These are phyloP conservation scores for Candida alai DNA, from an alignment of 805 yeast genomes.

Conservation along the genomic window DNA sequence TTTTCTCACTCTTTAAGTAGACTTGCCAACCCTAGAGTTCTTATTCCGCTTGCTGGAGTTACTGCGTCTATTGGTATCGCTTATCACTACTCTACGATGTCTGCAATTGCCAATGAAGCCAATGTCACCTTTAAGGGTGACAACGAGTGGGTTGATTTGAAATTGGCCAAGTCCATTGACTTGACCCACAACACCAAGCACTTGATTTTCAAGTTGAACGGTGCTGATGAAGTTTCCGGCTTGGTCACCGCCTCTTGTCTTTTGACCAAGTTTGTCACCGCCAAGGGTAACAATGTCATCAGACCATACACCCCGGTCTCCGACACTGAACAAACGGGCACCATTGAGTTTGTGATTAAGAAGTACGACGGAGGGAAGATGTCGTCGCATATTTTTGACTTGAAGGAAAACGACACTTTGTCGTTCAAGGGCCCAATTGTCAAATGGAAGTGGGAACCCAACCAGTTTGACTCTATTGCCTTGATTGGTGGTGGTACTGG, in stretches of 20 bases:
- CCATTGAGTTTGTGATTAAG: conserved; percentile 78
- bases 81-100: conserved; percentile 19
- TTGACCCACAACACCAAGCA: conserved; percentile 63
- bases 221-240: conserved; percentile 67
- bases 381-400: conserved; percentile 64
- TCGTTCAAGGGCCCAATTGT: conserved; percentile 91
- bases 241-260: conserved; percentile 75
- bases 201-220: conserved; percentile 66
- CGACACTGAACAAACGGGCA: conserved; percentile 65
- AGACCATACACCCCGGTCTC: conserved; percentile 89
- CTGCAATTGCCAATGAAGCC: conserved; percentile 31
- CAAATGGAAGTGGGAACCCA: conserved; percentile 89
- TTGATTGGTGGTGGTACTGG: conserved; percentile 97
- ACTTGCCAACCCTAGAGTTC: conserved; percentile 22
- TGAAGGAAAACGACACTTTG: conserved; percentile 76
- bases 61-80: conserved; percentile 34
- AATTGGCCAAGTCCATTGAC: conserved; percentile 45
- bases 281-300: conserved; percentile 81
- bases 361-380: conserved; percentile 81
- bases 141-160: conserved; percentile 65
- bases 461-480: conserved; percentile 73
- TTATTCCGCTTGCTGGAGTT: conserved; percentile 25
- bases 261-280: conserved; percentile 75
- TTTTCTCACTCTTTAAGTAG: conserved; percentile 15
- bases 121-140: conserved; percentile 55